A percentile compares a stretch with the other conserved stretches of the same genome.
Conservation (phyloP, 148 eudicot genomes). For the Drosera capensis region DNA sequence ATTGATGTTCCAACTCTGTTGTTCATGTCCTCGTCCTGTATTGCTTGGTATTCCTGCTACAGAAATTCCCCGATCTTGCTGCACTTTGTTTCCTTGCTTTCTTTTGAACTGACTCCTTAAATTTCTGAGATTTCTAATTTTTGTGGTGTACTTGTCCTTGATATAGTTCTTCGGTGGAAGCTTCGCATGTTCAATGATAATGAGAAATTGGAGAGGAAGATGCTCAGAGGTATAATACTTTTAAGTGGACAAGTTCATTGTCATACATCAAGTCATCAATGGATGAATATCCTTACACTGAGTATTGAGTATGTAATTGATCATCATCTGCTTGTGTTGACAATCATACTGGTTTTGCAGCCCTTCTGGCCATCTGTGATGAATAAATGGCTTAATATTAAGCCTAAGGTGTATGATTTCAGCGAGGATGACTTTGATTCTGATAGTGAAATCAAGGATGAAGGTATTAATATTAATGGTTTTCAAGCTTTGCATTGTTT, state of each 20-base stretch:
- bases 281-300: not conserved
- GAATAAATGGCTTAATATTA: conserved; percentile 95
- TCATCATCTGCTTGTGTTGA: not conserved
- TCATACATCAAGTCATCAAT: not conserved
- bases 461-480: conserved; percentile 53
- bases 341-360: conserved; percentile 13
- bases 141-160: not conserved
- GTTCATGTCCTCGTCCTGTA: too few species aligned
- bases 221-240: conserved; percentile 45
- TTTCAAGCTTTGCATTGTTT: not conserved
- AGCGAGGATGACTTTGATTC: conserved; percentile 90
- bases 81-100: too few species aligned
- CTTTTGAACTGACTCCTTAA: too few species aligned
- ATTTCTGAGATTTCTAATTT: not conserved
- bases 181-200: conserved; percentile 2
- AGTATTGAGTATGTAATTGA: not conserved
- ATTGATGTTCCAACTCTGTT: too few species aligned
- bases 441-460: conserved; percentile 84
- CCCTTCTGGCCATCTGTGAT: conserved; percentile 83
- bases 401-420: conserved; percentile 65
- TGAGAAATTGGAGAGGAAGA: conserved; percentile 37
- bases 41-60: too few species aligned
- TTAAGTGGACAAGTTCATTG: too few species aligned
- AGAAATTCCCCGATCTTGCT: too few species aligned
- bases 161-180: not conserved